A percentile compares a stretch with the other conserved stretches of the same genome.
phyloP scores from a whole-genome alignment of 2,329 filamentous ascomycete species.

The Colletotrichum gloeosporioides region DNA sequence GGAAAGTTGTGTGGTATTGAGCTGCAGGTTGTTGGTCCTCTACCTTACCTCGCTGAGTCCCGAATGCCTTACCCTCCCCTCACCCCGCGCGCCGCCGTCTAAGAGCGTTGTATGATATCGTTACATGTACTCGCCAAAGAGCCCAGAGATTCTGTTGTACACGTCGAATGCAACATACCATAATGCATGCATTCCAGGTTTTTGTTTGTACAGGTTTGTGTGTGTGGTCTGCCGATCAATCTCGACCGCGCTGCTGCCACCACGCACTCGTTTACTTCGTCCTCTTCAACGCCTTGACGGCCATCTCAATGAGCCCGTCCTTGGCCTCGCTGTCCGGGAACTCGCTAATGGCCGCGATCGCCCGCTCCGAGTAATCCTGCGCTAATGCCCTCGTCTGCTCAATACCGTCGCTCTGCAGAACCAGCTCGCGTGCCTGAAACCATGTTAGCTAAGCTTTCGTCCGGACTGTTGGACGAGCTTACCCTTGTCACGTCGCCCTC shows the following conservation, averaged over 20 bases:
- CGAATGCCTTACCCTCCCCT: neutral
- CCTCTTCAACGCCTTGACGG: constrained; percentile 86
- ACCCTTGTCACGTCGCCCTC: constrained; percentile 88
- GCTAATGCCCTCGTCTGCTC: constrained; percentile 91
- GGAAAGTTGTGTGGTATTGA: constrained; percentile 15
- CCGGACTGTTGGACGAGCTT: constrained; percentile 35
- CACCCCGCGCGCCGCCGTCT: constrained; percentile 5
- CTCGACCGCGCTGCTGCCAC: neutral
- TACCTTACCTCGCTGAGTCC: neutral
- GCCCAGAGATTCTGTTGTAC: constrained; percentile 18
- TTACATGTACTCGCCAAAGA: constrained; percentile 20
- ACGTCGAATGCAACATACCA: constrained; percentile 16
- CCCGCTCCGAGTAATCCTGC: constrained; percentile 88
- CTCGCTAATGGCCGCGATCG: constrained; percentile 78
- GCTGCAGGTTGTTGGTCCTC: constrained; percentile 1
- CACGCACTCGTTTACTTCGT: constrained; percentile 67
- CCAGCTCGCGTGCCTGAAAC: constrained; percentile 81
- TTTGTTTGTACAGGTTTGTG: constrained; percentile 6
- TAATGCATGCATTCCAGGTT: constrained; percentile 15
- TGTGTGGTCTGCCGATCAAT: neutral
- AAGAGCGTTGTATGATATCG: constrained; percentile 21
- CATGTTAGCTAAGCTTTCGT: constrained; percentile 22
- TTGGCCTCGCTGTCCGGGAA: constrained; percentile 98
- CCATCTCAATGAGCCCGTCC: constrained; percentile 90
- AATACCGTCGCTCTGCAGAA: constrained; percentile 83